Percentiles rank a stretch among this genome's conserved stretches.
Evolutionary conservation across 2,329 filamentous ascomycete species (phyloP).

Genomic region (Verticillium alfalfae): DNA sequence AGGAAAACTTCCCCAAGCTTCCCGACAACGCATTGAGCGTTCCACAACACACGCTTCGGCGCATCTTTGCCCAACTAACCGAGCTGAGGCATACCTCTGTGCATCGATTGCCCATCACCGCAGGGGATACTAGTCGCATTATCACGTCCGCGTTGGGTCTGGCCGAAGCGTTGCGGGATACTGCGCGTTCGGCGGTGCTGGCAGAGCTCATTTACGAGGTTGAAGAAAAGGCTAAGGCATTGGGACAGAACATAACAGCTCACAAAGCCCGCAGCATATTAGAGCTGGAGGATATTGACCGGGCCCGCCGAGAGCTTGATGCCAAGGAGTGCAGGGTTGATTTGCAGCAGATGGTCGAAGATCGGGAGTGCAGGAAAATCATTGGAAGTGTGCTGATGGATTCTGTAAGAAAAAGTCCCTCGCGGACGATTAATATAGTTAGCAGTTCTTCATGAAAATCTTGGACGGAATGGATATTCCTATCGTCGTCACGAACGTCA

Average conservation of each 20-base stretch:
- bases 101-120: conserved; percentile 20
- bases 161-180: conserved; percentile 20
- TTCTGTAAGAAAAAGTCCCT: conserved; percentile 9
- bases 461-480: too few species aligned
- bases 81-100: conserved; percentile 24
- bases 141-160: conserved; percentile 19
- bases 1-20: conserved; percentile 14
- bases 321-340: conserved; percentile 21
- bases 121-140: conserved; percentile 18
- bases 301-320: conserved; percentile 27
- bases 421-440: too few species aligned
- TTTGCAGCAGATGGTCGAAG: conserved; percentile 18
- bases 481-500: too few species aligned
- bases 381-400: conserved; percentile 22
- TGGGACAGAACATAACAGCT: conserved; percentile 25
- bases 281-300: conserved; percentile 23
- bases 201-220: conserved; percentile 20
- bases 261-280: conserved; percentile 18
- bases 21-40: conserved; percentile 12
- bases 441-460: conserved; percentile 2
- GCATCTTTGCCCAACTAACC: conserved; percentile 17
- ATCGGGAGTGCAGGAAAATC: conserved; percentile 20
- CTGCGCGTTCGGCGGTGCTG: conserved; percentile 17
- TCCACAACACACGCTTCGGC: conserved; percentile 7
- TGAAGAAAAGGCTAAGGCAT: conserved; percentile 20